Evolutionary conservation across 495 filamentous ascomycete species (phyloP), one percentile per base, ranked within the genome.

Genomic region (Filosporella fistucella): DNA sequence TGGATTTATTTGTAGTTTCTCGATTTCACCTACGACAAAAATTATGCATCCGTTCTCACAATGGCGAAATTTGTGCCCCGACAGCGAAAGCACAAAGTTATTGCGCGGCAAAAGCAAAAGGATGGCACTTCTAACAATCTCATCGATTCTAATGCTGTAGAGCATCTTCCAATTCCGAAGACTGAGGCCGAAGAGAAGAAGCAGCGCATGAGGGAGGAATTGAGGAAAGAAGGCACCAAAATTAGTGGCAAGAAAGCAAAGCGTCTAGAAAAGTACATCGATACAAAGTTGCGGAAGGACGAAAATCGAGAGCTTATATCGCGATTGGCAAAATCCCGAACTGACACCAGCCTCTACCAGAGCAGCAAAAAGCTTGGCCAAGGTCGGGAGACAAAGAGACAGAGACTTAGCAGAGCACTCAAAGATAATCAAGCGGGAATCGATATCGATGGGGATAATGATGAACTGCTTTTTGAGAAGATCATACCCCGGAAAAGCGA

Each of bases 221-320:
- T 95, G 36, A 80, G 75, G 48, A 80, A 82, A n/a, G 77, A 86
- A 45, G 76, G 86, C 41, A 66, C 74, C n/a, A 88, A 86, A 60
- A 80, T 95, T 51, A 91, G 85, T 25, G 74, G 79, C 30, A 95
- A 97, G 71, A 99, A 99, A 69, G 78, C 88, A 45, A 97, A 96
- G 68, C 76, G 93, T 30, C 69, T 99, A 26, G 89, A 96, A 49
- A 96, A 96, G 61, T 99, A 99, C 61, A 95, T 99, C 71, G 91
- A 96, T 58, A 93, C 74, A 41, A 98, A 98, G 73, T 70, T 97
- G 6, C 85, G 77, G 60, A 97, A 96, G 63, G 93, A 98, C 60
- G 93, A 97, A 58, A 95, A 89, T 61, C 67, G 86, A 8, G 86
- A 82, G 43, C 68, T 98, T 16, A 75, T 96, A 40, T 86, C 86